Conservation (phyloP, 2,329 filamentous ascomycete genomes). For the Penicillium sp. region DNA sequence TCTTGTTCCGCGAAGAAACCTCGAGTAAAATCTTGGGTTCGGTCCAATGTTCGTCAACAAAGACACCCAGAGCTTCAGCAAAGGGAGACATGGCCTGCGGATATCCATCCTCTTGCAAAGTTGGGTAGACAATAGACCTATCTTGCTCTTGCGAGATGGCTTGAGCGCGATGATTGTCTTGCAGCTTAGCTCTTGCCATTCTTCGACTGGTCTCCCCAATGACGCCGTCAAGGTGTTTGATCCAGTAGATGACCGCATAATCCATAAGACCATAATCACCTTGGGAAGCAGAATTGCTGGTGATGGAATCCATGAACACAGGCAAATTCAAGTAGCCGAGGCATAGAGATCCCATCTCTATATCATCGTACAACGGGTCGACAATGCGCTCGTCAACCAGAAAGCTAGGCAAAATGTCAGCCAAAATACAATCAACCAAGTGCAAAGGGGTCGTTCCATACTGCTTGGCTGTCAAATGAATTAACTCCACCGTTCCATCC, state of each 20-base stretch:
- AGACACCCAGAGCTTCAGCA: conserved; percentile 1
- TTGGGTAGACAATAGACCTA: not conserved
- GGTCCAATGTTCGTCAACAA: not conserved
- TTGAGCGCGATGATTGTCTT: not conserved
- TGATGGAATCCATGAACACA: not conserved
- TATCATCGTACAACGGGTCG: not conserved
- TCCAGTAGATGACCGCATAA: not conserved
- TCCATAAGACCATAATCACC: conserved; percentile 4
- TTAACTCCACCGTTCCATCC: conserved; percentile 1
- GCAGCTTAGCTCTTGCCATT: not conserved
- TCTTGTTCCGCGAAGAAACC: not conserved
- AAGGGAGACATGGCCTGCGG: not conserved
- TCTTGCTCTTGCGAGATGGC: not conserved
- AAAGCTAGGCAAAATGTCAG: not conserved
- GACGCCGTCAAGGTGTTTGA: conserved; percentile 1
- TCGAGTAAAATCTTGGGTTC: not conserved
- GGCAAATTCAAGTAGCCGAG: conserved; percentile 1
- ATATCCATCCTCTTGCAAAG: not conserved
- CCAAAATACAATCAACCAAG: not conserved
- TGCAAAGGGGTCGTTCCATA: not conserved
- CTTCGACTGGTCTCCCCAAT: not conserved
- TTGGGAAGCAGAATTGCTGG: not conserved
- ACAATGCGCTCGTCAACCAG: not conserved
- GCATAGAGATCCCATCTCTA: conserved; percentile 1
- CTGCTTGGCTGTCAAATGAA: conserved; percentile 2